Base-by-base conservation (phyloP, 1,284 basidiomycete genomes). In the Rhodofomes roseus region DNA sequence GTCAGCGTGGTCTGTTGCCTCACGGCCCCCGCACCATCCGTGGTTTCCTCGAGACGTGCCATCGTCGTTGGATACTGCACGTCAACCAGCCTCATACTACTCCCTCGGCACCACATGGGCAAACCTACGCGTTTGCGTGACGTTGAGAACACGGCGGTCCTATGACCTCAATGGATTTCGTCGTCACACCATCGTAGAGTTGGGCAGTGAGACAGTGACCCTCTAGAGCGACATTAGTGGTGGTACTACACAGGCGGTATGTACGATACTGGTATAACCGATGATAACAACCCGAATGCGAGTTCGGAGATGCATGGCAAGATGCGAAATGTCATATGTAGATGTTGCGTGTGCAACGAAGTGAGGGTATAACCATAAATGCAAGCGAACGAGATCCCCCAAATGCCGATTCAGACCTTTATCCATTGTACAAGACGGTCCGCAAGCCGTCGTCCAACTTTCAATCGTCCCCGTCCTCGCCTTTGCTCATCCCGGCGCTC, bases 401-500 rank as follows among this genome's bases (percentile, higher is more conserved):
- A 41, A 58, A 55, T 57, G 37, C 41, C 41, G 36, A 43, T 44
- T n/a, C 23, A 39, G 39, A 40, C 52, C 29, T 40, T 52, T 37
- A 39, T 34, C 9, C 29, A 43, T 20, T 57, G 27, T 43, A 37
- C 41, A 43, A 9, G 36, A n/a, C 9, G 50, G 41, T 29, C 57
- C 22, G 39, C 34, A 31, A 16, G 43, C 46, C 25, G 25, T 18
- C 11, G 52, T 58, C 66, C 60, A 72, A 51, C 72, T 50, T 58
- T 67, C 60, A 72, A 51, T 72, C 73, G 53, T 74, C 71, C 22
- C 66, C 68, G 50, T 82, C 82, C 60, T 83, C 84, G 11, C 74
- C 82, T 43, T 77, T 77, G 65, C 85, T 86, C 85, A 91, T 86
- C 27, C 90, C 90, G 51, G 90, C 90, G 69, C 90, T 92, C 86